A percentile compares a stretch with the other conserved stretches of the same genome.
These are phyloP conservation scores for Backusella australiensis DNA, from an alignment of 192 early-diverging fungal species.

Conservation along the genomic window DNA sequence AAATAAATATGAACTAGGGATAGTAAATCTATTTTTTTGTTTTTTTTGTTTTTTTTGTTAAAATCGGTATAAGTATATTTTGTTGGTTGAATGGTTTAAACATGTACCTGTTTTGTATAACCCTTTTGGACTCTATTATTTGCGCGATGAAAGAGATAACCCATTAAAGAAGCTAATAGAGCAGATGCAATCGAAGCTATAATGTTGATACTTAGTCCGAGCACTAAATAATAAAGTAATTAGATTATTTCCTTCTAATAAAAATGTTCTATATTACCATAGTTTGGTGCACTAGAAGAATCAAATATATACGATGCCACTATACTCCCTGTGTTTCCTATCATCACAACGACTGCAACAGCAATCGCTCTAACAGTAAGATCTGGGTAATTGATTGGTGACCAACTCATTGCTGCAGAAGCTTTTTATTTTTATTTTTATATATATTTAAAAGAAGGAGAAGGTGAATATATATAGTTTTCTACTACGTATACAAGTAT, in stretches of 20 bases:
- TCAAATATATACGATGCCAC: slow-evolving; percentile 27
- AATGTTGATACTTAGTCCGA: neutral
- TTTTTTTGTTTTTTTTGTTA: neutral
- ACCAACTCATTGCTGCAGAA: slow-evolving; percentile 22
- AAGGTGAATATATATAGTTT: neutral
- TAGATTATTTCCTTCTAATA: neutral
- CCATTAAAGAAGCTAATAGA: neutral
- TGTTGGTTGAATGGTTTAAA: neutral
- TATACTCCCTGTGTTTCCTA: slow-evolving; percentile 29
- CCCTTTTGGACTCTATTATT: neutral
- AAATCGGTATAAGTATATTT: neutral
- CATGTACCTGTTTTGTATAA: neutral
- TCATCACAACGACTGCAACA: slow-evolving; percentile 19
- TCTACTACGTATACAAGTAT: neutral
- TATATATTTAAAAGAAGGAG: neutral
- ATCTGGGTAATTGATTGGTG: slow-evolving; percentile 22
- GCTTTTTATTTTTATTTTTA: neutral
- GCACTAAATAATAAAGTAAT: neutral
- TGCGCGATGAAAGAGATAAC: neutral
- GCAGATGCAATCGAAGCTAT: neutral
- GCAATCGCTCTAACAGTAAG: slow-evolving; percentile 15
- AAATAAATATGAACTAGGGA: neutral
- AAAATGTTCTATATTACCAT: slow-evolving; percentile 9
- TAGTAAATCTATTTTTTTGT: neutral
- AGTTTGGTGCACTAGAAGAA: slow-evolving; percentile 8